Percentiles rank a stretch among this genome's conserved stretches.
phyloP scores from a whole-genome alignment of 2,329 filamentous ascomycete species.

The Cladophialophora carrionii region DNA sequence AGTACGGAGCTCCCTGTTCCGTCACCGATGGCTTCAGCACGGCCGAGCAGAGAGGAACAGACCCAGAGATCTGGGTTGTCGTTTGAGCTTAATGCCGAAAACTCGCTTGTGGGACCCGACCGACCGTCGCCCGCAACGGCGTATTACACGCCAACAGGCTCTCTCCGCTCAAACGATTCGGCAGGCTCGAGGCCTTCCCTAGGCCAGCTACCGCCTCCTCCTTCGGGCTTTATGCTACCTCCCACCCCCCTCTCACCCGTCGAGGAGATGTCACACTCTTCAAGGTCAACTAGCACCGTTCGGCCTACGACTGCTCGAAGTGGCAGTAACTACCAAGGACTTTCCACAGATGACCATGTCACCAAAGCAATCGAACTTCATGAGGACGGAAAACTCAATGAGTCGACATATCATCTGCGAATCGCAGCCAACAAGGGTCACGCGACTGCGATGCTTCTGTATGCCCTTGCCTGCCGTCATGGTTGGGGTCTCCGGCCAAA shows the following conservation, averaged over 20 bases:
- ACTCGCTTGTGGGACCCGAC: constrained; percentile 9
- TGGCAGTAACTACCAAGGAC: constrained; percentile 37
- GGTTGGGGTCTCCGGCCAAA: constrained; percentile 98
- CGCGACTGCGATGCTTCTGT: constrained; percentile 93
- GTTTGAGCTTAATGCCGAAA: constrained; percentile 34
- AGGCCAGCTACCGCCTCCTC: constrained; percentile 17
- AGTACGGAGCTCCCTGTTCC: constrained; percentile 27
- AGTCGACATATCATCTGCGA: constrained; percentile 94
- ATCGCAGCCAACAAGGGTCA: constrained; percentile 83
- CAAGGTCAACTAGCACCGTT: constrained; percentile 67
- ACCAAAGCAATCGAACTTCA: constrained; percentile 88
- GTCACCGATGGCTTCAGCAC: constrained; percentile 26
- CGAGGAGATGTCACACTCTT: constrained; percentile 58
- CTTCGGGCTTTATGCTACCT: constrained; percentile 19
- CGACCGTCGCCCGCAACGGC: constrained; percentile 21
- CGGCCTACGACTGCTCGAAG: constrained; percentile 45
- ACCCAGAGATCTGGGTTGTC: constrained; percentile 29
- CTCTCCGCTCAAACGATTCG: constrained; percentile 26
- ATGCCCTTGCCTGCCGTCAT: constrained; percentile 90
- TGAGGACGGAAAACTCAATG: constrained; percentile 81
- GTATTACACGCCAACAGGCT: constrained; percentile 28
- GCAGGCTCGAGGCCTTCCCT: constrained; percentile 23
- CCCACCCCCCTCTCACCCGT: constrained; percentile 38
- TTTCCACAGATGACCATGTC: constrained; percentile 77
- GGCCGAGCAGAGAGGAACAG: constrained; percentile 31